These are phyloP conservation scores for Exophiala viscosa DNA, from an alignment of 2,329 filamentous ascomycete genomes.

Conservation along the genomic window DNA sequence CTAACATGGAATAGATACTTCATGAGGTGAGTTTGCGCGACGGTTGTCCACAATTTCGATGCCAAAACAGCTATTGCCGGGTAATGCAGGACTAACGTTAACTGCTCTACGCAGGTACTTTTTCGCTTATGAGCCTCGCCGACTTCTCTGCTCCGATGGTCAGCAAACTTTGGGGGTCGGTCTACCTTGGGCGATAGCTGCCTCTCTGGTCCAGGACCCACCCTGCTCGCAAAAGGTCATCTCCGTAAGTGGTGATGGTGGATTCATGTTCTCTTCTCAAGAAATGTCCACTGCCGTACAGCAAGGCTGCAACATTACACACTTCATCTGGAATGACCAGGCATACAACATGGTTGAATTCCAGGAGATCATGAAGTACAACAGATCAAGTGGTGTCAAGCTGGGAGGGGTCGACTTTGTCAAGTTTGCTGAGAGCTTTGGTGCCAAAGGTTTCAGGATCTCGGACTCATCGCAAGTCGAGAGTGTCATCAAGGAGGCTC, in stretches of 20 bases:
- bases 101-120: conserved; percentile 27
- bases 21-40: conserved; percentile 4
- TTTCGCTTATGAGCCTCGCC: conserved; percentile 35
- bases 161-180: conserved; percentile 50
- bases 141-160: conserved; percentile 47
- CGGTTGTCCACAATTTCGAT: too few species aligned
- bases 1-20: conserved; percentile 5
- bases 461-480: conserved; percentile 40
- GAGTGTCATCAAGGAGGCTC: conserved; percentile 42
- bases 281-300: conserved; percentile 47
- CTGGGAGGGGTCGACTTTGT: conserved; percentile 49
- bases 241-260: conserved; percentile 46
- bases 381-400: conserved; percentile 43
- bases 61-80: neutral
- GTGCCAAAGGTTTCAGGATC: conserved; percentile 45
- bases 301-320: conserved; percentile 48
- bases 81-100: neutral
- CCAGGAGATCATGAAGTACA: conserved; percentile 51
- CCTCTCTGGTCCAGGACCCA: conserved; percentile 42
- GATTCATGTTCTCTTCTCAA: conserved; percentile 49
- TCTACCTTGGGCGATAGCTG: conserved; percentile 48
- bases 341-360: conserved; percentile 53
- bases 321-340: conserved; percentile 51
- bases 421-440: conserved; percentile 47
- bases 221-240: conserved; percentile 46